These are phyloP conservation scores for Neurospora sublineolata DNA, from an alignment of 495 filamentous ascomycete genomes.

Conservation along the genomic window DNA sequence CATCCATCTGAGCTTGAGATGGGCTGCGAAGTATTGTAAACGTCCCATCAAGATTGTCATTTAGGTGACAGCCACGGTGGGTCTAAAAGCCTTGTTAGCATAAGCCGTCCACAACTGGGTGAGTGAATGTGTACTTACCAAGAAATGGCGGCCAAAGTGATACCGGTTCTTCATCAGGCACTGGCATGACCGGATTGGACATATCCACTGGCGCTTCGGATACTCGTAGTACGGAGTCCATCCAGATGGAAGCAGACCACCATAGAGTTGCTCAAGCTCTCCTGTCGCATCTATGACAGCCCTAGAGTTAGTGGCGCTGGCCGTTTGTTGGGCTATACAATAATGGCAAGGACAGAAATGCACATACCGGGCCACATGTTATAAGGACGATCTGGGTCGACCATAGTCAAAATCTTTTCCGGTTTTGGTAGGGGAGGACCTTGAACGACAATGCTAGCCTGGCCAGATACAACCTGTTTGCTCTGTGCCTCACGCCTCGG, in stretches of 20 bases:
- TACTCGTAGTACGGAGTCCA: neutral
- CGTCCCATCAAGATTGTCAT: neutral
- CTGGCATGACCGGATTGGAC: conserved; percentile 1
- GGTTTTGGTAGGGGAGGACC: neutral
- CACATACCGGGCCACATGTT: conserved; percentile 19
- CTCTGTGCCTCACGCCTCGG: neutral
- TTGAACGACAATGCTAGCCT: neutral
- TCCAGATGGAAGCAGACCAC: conserved; percentile 16
- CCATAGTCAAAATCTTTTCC: neutral
- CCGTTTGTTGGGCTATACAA: neutral
- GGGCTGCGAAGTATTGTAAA: neutral
- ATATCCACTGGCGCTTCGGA: neutral
- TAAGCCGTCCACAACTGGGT: neutral
- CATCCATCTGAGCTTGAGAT: neutral
- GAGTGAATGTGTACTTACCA: neutral
- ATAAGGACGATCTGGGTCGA: conserved; percentile 18
- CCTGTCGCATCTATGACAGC: conserved; percentile 1
- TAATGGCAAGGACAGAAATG: neutral
- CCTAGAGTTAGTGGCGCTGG: neutral
- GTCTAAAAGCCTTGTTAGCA: neutral
- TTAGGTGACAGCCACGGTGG: neutral
- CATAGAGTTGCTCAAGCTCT: neutral
- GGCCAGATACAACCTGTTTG: neutral
- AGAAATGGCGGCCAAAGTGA: neutral
- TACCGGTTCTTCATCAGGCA: neutral